Base-by-base conservation (phyloP, 768 basidiomycete genomes). In the Lactifluus subvellereus region DNA sequence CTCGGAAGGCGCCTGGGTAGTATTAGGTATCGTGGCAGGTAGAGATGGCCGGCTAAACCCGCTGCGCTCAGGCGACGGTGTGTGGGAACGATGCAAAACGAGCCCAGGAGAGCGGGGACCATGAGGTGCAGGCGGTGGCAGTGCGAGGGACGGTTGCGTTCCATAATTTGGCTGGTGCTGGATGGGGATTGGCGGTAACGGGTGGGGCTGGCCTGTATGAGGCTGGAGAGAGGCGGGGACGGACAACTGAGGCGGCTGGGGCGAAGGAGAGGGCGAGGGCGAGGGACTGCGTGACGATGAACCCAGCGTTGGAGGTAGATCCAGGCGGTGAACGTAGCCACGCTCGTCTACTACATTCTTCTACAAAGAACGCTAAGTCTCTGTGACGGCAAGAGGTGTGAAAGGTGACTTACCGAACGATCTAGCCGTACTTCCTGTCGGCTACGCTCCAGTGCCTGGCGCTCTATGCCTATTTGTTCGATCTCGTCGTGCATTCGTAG, bases 401-500 rank as follows among this genome's bases (percentile, higher is more conserved):
- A 30, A 51, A 43, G 45, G 30, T 0, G 27, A 76, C 83, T 66
- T 66, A 94, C 93, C 69, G 79, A 79, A 58, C 83, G 77, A 71
- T 86, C 85, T 74, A 91, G 81, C 66, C 80, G 80, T 3, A 77
- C 79, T 47, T 93, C 88, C 66, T 79, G 84, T 69, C 78, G 79
- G 70, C 91, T 94, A 62, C 84, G 76, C 67, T 91, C 85, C 68
- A 90, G 81, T 2, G 82, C 81, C 67, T 82, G 79, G 22, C 83
- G 76, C 72, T 90, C 75, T 58, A 81, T 69, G 20, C 73, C 90
- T 18, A 92, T 78, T 22, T 85, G 78, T 65, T 86, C 80, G 40
- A 93, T 76, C 69, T 96, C 92, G 11, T 93, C 88, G 68, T 93
- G 86, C 69, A 89, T 83, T 55, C 80, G 77, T 61, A 94, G 71